phyloP scores from a whole-genome alignment of 1,139 yeast species.

The Scheffersomyces parashehatae region DNA sequence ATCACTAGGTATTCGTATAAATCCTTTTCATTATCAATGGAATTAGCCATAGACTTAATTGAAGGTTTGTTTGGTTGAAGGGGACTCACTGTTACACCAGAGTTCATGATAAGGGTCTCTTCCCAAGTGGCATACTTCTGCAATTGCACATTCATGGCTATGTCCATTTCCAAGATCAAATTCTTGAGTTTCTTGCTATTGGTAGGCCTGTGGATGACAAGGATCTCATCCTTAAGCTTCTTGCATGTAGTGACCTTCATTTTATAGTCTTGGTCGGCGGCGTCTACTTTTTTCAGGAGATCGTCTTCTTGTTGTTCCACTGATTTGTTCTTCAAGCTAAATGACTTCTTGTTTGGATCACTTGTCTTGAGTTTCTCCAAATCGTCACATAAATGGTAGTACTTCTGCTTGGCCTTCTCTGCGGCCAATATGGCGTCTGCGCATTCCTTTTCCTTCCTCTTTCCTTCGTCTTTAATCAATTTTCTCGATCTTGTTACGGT shows the following conservation, averaged over 20 bases:
- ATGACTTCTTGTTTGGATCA: conserved; percentile 82
- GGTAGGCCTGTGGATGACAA: conserved; percentile 75
- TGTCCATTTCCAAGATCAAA: conserved; percentile 80
- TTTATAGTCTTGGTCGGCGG: conserved; percentile 84
- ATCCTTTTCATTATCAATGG: conserved; percentile 82
- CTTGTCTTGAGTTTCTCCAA: conserved; percentile 77
- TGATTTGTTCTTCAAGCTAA: conserved; percentile 76
- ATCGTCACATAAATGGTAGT: conserved; percentile 80
- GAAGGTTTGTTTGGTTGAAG: conserved; percentile 50
- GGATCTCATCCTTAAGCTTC: conserved; percentile 70
- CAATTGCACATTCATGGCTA: conserved; percentile 83
- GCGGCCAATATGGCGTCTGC: conserved; percentile 78
- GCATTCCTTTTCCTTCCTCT: conserved; percentile 80
- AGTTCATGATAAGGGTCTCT: conserved; percentile 79
- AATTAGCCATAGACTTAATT: conserved; percentile 72
- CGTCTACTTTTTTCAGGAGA: conserved; percentile 72
- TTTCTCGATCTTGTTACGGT: conserved; percentile 75
- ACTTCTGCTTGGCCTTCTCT: conserved; percentile 84
- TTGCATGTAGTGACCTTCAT: conserved; percentile 73
- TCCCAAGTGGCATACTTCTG: conserved; percentile 87
- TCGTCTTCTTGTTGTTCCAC: conserved; percentile 94
- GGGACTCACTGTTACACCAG: conserved; percentile 83
- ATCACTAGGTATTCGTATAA: conserved; percentile 66
- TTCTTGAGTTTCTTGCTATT: conserved; percentile 73
- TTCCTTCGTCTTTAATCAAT: conserved; percentile 75